Evolutionary conservation across 768 basidiomycete species (phyloP), one percentile per base, ranked within the genome.

Genomic region (Leccinellum albellum): DNA sequence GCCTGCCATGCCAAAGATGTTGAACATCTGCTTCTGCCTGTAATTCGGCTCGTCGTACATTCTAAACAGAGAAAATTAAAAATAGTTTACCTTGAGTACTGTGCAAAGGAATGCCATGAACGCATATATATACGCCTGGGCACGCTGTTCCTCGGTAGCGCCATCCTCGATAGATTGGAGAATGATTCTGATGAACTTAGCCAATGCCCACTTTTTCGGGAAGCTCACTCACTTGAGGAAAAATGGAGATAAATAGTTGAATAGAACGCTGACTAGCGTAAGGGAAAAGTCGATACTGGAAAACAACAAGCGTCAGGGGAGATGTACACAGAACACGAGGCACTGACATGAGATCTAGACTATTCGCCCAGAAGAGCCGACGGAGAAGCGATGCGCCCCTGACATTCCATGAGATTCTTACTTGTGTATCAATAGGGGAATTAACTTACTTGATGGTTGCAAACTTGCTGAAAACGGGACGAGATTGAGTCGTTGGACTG

Each of bases 221-320:
- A 52, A 17, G 23, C 12, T 12, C 24, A 55, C 79, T 55, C 50
- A 84, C 83, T 90, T 92, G 45, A 97, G 78, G 75, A 95, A 94
- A 75, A 86, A 94, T 7, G 94, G 94, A 0, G 83, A 82, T 0
- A 84, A 79, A 71, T 94, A 96, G 63, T 88, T 88, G 73, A 92
- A 87, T 0, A 81, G 29, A 29, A 94, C 85, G 61, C 85, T 85
- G 55, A 86, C 66, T 57, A 86, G 73, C 0, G 92, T 91, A 42
- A 94, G 73, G 2, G 62, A 14, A 58, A 87, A 85, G 66, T 94
- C 92, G 45, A 91, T 58, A 28, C 82, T 83, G 44, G 51, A 52
- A 48, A 42, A 32, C 3, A 26, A 44, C 50, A 3, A 44, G 46
- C 0, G 1, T 49, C 21, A 55, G 17, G 53, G 51, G 31, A 29